Evolutionary conservation across 78 protist genomes (phyloP), one percentile per base, ranked within the genome.

Genomic region (Pigoraptor vietnamica): DNA sequence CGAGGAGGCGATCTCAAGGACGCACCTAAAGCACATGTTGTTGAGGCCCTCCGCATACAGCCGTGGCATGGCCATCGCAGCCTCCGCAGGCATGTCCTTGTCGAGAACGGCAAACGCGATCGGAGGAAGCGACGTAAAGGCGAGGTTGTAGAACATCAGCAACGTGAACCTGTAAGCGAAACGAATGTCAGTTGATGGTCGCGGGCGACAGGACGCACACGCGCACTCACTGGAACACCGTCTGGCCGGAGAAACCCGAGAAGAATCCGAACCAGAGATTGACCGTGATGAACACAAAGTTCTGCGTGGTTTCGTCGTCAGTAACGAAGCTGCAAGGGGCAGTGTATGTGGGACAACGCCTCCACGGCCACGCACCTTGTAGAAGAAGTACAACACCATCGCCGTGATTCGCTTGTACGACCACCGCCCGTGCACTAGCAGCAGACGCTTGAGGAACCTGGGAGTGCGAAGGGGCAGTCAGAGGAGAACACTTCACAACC

Each of bases 381-480:
- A 97, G 94, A 97, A 96, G n/a, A 94, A 91, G 91, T 96, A 98
- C 48, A 95, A 93, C 36, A 95, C 84, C 40, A 97, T 29, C 84
- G 81, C 87, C 25, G 98, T 79, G 48, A 96, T 40, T 24, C 99
- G 95, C 34, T 93, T 94, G 95, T 98, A 98, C n/a, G 90, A 79
- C 95, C 96, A 95, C 33, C 93, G 89, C 24, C 99, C 99, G 91
- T 98, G 99, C 38, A 96, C 94, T 36, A 92, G 33, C 29, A 92
- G 89, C 81, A 92, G 94, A 0, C 9, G 38, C 81, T 39, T 2
- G 36, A 81, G 33, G 14, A 32, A 23, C 88, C 38, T 83, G 38
- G 23, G n/a, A n/a, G 38, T 35, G 33, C 0, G 33, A 32, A 35
- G 9, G 35, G 1, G 67, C 67, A 48, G 67, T 14, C 67, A 48